These are phyloP conservation scores for Leishmania guyanensis DNA, from an alignment of 208 protist genomes.

Conservation along the genomic window DNA sequence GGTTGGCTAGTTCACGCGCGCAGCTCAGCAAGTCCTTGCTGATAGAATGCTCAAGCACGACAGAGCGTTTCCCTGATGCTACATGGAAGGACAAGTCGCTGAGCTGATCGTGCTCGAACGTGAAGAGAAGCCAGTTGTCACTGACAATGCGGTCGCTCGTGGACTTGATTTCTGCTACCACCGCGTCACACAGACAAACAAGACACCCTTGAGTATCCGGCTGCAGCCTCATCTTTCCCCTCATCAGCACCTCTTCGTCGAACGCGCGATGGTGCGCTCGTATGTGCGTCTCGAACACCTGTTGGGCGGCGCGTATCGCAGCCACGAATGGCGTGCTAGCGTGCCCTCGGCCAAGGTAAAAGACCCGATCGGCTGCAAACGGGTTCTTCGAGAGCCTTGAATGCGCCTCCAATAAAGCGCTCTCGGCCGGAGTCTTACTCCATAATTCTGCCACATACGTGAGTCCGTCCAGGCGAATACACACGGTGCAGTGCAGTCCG, in stretches of 20 bases:
- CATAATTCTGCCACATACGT: conserved; percentile 27
- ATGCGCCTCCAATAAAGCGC: conserved; percentile 4
- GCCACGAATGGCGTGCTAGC: conserved; percentile 14
- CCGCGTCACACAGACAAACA: conserved; percentile 9
- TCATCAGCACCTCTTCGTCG: conserved; percentile 7
- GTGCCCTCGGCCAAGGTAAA: conserved; percentile 21
- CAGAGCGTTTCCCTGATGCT: neutral
- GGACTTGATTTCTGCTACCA: conserved; percentile 29
- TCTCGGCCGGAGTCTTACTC: conserved; percentile 16
- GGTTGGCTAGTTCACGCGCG: conserved; percentile 16
- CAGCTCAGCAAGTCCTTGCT: conserved; percentile 19
- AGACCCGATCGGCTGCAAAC: conserved; percentile 20
- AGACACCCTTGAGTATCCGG: neutral
- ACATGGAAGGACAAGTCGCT: conserved; percentile 23
- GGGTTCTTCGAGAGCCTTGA: neutral
- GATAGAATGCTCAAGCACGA: conserved; percentile 28
- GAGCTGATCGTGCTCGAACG: conserved; percentile 4
- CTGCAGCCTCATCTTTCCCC: conserved; percentile 9
- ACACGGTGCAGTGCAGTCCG: conserved; percentile 21
- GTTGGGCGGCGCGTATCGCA: conserved; percentile 37
- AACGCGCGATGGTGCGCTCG: conserved; percentile 22
- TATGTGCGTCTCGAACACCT: conserved; percentile 47
- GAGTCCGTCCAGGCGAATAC: conserved; percentile 13
- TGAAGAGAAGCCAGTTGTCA: conserved; percentile 16
- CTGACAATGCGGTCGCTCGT: conserved; percentile 8